phyloP scores from a whole-genome alignment of 176 grass and related monocot genomes.

The Avena atlantica region DNA sequence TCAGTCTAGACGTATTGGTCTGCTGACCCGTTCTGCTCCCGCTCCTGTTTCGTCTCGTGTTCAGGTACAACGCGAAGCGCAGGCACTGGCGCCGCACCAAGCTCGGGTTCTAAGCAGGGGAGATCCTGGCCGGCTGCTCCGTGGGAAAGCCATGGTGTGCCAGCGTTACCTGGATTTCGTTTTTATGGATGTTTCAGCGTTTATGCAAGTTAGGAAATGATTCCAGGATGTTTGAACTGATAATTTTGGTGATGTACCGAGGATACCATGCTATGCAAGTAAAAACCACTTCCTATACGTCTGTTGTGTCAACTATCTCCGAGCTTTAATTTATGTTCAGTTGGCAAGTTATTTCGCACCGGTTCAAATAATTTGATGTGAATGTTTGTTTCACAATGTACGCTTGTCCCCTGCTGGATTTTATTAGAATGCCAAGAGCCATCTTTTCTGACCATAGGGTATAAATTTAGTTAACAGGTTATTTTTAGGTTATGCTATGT shows the following conservation, averaged over 20 bases:
- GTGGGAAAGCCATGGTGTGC: slow-evolving; percentile 37
- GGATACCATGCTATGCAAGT: slow-evolving; percentile 35
- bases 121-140: slow-evolving; percentile 3
- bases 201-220: slow-evolving; percentile 55
- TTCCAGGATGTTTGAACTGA: slow-evolving; percentile 52
- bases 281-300: slow-evolving; percentile 30
- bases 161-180: slow-evolving; percentile 45
- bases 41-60: background rate
- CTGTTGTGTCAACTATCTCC: background rate
- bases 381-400: background rate
- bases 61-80: slow-evolving; percentile 98
- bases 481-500: background rate
- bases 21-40: too few relatives aligned
- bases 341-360: background rate
- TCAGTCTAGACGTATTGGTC: too few relatives aligned
- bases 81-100: slow-evolving; percentile 99
- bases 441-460: background rate
- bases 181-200: slow-evolving; percentile 42
- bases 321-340: background rate
- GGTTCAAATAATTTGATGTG: too few relatives aligned
- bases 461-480: background rate
- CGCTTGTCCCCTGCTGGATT: background rate
- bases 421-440: background rate
- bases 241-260: slow-evolving; percentile 49
- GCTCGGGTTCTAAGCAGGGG: slow-evolving; percentile 77